A percentile compares a stretch with the other conserved stretches of the same genome.
phyloP scores from a whole-genome alignment of 1,284 basidiomycete species.

The Takashimella tepidaria region DNA sequence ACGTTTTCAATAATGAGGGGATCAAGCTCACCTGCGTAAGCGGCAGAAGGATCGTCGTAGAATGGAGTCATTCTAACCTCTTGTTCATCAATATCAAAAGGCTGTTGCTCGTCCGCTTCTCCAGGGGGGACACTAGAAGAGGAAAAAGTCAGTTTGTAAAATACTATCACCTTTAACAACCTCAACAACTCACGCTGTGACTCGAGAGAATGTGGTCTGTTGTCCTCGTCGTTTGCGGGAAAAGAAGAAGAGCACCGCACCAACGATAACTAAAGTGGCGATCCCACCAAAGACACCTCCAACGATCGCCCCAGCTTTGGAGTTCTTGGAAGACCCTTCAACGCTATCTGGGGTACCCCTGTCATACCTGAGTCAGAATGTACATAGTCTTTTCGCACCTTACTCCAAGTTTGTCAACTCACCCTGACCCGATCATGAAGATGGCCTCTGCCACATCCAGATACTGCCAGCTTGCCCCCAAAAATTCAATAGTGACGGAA shows the following conservation, averaged over 20 bases:
- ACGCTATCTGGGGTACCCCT: too few relatives aligned
- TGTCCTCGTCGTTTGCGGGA: slow-evolving; percentile 15
- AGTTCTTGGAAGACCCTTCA: too few relatives aligned
- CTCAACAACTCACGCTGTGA: neutral
- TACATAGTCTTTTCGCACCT: too few relatives aligned
- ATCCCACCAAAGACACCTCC: slow-evolving; percentile 48
- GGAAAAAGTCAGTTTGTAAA: neutral
- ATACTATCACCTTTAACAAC: neutral
- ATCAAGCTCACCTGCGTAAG: neutral
- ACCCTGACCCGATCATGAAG: neutral
- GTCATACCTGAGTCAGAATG: too few relatives aligned
- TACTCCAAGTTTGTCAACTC: neutral
- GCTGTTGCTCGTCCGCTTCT: neutral
- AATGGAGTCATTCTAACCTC: neutral
- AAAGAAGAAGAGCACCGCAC: slow-evolving; percentile 39
- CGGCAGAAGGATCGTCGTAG: neutral
- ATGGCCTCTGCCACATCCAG: neutral
- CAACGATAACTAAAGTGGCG: slow-evolving; percentile 29
- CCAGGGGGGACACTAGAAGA: neutral
- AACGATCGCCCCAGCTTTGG: slow-evolving; percentile 43
- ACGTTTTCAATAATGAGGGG: neutral
- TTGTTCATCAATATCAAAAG: neutral
- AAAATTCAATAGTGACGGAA: neutral
- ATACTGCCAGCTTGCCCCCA: neutral
- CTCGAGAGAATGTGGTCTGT: slow-evolving; percentile 30